A percentile compares a stretch with the other conserved stretches of the same genome.
Conservation (phyloP, 108 stramenopile genomes). For the Conticribra weissflogii region DNA sequence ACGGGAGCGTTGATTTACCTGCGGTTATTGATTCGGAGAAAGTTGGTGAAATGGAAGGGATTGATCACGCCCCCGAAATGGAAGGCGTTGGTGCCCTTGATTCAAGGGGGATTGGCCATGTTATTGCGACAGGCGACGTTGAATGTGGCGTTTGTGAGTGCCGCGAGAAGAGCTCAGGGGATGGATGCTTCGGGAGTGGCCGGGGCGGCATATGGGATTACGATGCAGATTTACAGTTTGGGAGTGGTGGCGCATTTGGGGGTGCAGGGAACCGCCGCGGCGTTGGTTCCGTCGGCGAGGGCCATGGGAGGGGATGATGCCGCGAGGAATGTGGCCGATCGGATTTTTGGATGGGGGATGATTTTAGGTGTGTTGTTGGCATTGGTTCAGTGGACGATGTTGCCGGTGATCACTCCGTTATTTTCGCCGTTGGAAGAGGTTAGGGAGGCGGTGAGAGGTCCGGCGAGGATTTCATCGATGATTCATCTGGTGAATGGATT, state of each 20-base stretch:
- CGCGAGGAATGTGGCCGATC: constrained; percentile 72
- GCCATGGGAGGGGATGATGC: constrained; percentile 57
- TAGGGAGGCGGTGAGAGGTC: constrained; percentile 64
- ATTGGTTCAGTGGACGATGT: constrained; percentile 42
- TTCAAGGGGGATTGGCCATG: constrained; percentile 77
- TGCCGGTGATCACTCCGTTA: constrained; percentile 67
- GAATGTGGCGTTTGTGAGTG: constrained; percentile 73
- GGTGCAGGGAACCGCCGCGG: constrained; percentile 71
- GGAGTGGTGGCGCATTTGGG: constrained; percentile 76
- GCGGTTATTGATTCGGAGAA: constrained; percentile 51
- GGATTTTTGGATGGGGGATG: constrained; percentile 70
- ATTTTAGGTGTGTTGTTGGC: constrained; percentile 65
- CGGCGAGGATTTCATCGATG: constrained; percentile 67
- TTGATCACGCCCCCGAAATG: constrained; percentile 59
- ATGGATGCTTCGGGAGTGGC: constrained; percentile 80
- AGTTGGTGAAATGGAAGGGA: constrained; percentile 45
- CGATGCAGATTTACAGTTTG: constrained; percentile 77
- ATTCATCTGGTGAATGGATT: constrained; percentile 79
- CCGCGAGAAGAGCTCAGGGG: constrained; percentile 68
- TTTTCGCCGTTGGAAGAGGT: constrained; percentile 81
- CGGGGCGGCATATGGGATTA: constrained; percentile 85
- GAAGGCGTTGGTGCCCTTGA: constrained; percentile 52
- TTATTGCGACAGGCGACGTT: constrained; percentile 68
- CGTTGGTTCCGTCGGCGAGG: constrained; percentile 62
- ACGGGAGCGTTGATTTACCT: constrained; percentile 66